Evolutionary conservation across 306 rosid species (phyloP).

Genomic region (Sesbania bispinosa): DNA sequence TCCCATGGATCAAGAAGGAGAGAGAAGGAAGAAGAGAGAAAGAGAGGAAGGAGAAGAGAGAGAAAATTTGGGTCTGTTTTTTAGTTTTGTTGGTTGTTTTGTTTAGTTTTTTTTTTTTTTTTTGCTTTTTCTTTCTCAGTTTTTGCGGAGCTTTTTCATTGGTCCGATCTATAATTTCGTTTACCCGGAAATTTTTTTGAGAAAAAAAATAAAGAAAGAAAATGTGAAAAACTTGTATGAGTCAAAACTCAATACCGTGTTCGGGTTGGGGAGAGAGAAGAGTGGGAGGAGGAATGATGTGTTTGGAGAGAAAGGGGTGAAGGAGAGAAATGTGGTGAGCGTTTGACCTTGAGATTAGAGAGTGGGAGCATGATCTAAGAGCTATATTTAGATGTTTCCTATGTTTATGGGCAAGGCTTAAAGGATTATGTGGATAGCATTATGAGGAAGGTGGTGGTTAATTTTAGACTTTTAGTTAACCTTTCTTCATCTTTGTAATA

Average conservation of each 20-base stretch:
- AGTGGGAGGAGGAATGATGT: not conserved
- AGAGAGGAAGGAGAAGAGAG: constrained; percentile 32
- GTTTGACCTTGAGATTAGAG: constrained; percentile 60
- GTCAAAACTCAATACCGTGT: constrained; percentile 63
- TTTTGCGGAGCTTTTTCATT: constrained; percentile 40
- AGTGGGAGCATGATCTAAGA: constrained; percentile 1
- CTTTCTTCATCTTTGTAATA: not conserved
- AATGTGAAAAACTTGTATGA: constrained; percentile 1
- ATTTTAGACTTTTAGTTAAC: constrained; percentile 15
- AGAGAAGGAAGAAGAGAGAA: not conserved
- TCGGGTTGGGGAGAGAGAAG: constrained; percentile 23
- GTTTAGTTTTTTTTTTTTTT: not conserved
- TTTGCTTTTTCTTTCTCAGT: constrained; percentile 16
- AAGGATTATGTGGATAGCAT: constrained; percentile 40
- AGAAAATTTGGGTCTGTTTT: constrained; percentile 23
- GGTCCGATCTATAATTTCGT: constrained; percentile 57
- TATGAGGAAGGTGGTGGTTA: constrained; percentile 5
- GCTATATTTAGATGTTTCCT: constrained; percentile 42
- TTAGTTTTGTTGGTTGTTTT: constrained; percentile 20
- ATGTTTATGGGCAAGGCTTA: constrained; percentile 30
- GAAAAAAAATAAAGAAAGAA: not conserved
- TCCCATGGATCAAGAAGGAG: constrained; percentile 46
- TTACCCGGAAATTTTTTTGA: constrained; percentile 17
- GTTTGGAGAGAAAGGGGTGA: constrained; percentile 22
- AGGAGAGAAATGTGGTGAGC: constrained; percentile 22